phyloP scores from a whole-genome alignment of 1,284 basidiomycete genomes.

The Retiboletus flavoniger region DNA sequence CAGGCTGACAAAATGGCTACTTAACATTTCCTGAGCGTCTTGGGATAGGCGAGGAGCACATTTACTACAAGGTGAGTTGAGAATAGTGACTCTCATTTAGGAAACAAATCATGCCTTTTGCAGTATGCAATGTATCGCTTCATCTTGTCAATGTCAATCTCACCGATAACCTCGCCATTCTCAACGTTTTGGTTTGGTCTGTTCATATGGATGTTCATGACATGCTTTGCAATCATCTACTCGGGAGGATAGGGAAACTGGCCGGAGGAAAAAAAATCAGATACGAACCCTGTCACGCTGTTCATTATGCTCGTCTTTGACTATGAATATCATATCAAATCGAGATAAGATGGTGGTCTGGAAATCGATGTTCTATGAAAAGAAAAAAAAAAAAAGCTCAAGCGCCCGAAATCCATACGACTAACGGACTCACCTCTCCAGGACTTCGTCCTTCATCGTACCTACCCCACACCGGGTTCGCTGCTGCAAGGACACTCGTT shows the following conservation, averaged over 20 bases:
- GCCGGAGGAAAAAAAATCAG: background rate
- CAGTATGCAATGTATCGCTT: constrained; percentile 96
- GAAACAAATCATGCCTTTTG: constrained; percentile 66
- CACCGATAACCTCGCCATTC: constrained; percentile 73
- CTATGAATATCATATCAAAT: constrained; percentile 99
- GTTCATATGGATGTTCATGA: constrained; percentile 99
- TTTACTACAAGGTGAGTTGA: constrained; percentile 55
- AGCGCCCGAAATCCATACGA: background rate
- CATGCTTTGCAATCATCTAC: constrained; percentile 93
- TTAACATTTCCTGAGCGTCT: constrained; percentile 95
- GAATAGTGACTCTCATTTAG: background rate
- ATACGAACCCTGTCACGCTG: constrained; percentile 75
- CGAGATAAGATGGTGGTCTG: constrained; percentile 98
- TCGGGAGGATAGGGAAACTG: constrained; percentile 2
- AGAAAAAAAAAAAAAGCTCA: background rate
- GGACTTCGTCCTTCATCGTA: constrained; percentile 98
- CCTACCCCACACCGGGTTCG: constrained; percentile 97
- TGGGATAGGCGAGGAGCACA: constrained; percentile 92
- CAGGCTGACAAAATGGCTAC: constrained; percentile 93
- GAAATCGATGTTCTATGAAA: constrained; percentile 88
- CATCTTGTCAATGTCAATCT: constrained; percentile 98
- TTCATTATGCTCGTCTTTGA: constrained; percentile 98
- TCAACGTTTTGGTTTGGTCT: constrained; percentile 64
- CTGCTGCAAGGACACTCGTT: constrained; percentile 95
- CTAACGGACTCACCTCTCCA: constrained; percentile 67